Base-by-base conservation (phyloP, 345 rosid genomes). In the Geranium brycei region DNA sequence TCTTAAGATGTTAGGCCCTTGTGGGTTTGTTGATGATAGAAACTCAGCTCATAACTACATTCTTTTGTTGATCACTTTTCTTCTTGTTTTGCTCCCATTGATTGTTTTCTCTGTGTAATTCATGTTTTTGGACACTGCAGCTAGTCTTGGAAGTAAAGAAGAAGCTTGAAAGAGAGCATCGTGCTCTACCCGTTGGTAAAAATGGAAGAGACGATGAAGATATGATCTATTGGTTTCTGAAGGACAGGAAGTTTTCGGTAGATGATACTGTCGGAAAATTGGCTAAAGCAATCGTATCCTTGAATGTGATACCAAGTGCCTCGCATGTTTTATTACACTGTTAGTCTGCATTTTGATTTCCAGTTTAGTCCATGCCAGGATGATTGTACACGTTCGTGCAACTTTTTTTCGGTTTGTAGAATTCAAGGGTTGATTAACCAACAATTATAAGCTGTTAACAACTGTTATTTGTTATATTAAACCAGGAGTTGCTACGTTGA, bases 201-300 rank as follows among this genome's bases (percentile, higher is more conserved):
- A 72, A 87, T 73, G 99, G 96, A 64, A 81, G 97, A 81, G 91
- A 90, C 66, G 99, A 92, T 77, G 97, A 90, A 66, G 91, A 86
- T 23, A 83, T 90, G 96, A 90, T 90, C 55, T 82, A 86, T 3
- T 85, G 99, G 99, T 93, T 83, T 69, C 64, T 90, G 17, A 83
- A 77, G 79, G 97, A 93, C 72, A 75, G 90, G 63, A 85, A 72
- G 57, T 89, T 83, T 73, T 85, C 85, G 0, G 81, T 82, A 0
- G 88, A 89, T 55, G 87, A 83, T 66, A 84, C 97, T 0, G 64
- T 80, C 41, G 32, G 77, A 7, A 89, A 85, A 77, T 76, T 89
- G 71, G 71, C 82, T 70, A 89, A 79, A 75, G 86, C 96, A 72
- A 87, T 83, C 60, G 95, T 89, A 89, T 87, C 93, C 93, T 83